Evolutionary conservation across 129 eudicot genomes (phyloP).

Genomic region (Sambucus nigra): DNA sequence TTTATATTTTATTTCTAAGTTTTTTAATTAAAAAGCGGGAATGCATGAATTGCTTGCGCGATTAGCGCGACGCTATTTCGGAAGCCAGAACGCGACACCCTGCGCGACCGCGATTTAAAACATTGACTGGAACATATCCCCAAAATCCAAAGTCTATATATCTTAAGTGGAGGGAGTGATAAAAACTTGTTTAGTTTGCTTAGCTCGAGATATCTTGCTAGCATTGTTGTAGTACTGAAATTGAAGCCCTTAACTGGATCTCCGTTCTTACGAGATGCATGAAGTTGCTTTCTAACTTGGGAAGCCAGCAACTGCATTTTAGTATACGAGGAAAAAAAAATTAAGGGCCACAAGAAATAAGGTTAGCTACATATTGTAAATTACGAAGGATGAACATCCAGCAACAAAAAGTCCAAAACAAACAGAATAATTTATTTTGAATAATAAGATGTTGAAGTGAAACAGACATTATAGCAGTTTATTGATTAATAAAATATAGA

Average conservation of each 20-base stretch:
- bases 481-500: background rate
- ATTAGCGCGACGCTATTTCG: too few species aligned
- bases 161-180: too few species aligned
- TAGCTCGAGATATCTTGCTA: conserved; percentile 78
- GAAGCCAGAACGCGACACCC: too few species aligned
- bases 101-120: too few species aligned
- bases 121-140: too few species aligned
- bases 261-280: conserved; percentile 91
- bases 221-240: conserved; percentile 71
- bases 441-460: background rate
- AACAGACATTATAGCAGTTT: background rate
- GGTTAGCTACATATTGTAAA: background rate
- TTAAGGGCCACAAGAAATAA: background rate
- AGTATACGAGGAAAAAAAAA: background rate
- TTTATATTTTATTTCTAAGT: too few species aligned
- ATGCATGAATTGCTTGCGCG: too few species aligned
- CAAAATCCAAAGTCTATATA: too few species aligned
- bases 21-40: too few species aligned
- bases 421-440: background rate
- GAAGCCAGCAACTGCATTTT: conserved; percentile 72
- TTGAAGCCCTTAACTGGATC: conserved; percentile 87
- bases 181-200: too few species aligned
- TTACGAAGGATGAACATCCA: background rate
- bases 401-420: background rate
- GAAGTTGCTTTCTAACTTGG: conserved; percentile 90